phyloP scores from a whole-genome alignment of 768 basidiomycete genomes.

The Artomyces pyxidatus region DNA sequence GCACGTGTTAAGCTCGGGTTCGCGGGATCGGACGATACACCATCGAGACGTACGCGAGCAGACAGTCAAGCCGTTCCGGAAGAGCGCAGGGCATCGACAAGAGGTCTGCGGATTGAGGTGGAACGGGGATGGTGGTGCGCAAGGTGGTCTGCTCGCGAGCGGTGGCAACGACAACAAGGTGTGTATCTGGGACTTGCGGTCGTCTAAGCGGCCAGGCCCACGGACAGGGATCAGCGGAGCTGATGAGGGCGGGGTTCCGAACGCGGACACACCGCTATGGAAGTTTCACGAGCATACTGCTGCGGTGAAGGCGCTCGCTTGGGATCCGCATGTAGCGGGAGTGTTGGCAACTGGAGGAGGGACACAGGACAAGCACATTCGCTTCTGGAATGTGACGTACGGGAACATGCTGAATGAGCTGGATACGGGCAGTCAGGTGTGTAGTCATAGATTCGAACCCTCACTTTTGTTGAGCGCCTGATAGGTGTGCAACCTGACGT shows the following conservation, averaged over 20 bases:
- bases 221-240: conserved; percentile 20
- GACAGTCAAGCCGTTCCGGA: conserved; percentile 54
- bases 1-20: conserved; percentile 81
- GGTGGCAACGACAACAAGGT: conserved; percentile 99
- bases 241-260: conserved; percentile 20
- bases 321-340: conserved; percentile 92
- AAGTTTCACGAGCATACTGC: conserved; percentile 96
- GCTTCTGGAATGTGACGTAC: conserved; percentile 92
- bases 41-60: conserved; percentile 88
- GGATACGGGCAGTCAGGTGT: conserved; percentile 93
- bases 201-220: conserved; percentile 36
- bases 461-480: background rate
- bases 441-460: conserved; percentile 14
- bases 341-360: conserved; percentile 93
- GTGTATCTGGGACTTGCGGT: conserved; percentile 90
- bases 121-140: conserved; percentile 49
- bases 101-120: conserved; percentile 96
- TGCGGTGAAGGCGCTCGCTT: conserved; percentile 95
- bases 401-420: conserved; percentile 81
- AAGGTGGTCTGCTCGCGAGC: conserved; percentile 66
- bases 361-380: conserved; percentile 97
- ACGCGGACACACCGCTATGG: conserved; percentile 66
- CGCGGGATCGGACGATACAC: conserved; percentile 82
- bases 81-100: conserved; percentile 72
- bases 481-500: conserved; percentile 97